phyloP scores from a whole-genome alignment of 2,329 filamentous ascomycete genomes.

The Chaetomiaceae sp. region DNA sequence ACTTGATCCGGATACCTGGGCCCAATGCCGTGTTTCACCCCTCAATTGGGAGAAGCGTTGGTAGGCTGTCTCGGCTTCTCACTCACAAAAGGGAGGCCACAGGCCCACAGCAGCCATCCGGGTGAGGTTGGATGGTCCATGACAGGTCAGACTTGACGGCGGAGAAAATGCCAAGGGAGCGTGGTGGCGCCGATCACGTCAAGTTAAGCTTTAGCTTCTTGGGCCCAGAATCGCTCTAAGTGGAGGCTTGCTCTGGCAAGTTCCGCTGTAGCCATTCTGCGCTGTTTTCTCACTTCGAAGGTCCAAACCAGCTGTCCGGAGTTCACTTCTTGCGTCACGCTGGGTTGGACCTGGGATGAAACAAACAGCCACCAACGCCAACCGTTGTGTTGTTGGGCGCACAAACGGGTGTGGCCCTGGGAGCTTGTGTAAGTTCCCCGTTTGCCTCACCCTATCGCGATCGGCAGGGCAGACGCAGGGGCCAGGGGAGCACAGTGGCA shows the following conservation, averaged over 20 bases:
- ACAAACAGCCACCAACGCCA: background rate
- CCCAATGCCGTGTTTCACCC: background rate
- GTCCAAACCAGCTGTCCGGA: too few species aligned
- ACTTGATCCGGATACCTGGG: conserved; percentile 1
- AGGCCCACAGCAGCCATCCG: too few species aligned
- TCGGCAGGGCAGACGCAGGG: background rate
- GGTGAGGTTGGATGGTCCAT: too few species aligned
- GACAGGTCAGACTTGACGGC: too few species aligned
- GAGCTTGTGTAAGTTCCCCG: background rate
- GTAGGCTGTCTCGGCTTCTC: background rate
- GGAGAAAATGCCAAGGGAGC: background rate
- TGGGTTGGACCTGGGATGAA: background rate
- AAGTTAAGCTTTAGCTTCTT: background rate
- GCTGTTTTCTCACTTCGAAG: too few species aligned
- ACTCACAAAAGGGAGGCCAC: too few species aligned
- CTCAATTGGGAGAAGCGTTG: background rate
- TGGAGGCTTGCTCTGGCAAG: background rate
- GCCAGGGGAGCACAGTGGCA: conserved; percentile 1
- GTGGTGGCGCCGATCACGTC: background rate
- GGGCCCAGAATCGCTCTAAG: background rate
- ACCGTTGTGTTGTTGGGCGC: background rate
- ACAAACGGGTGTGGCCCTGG: background rate
- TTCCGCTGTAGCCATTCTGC: too few species aligned
- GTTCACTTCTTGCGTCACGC: too few species aligned
- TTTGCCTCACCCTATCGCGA: background rate